Evolutionary conservation across 2,329 filamentous ascomycete species (phyloP).

Genomic region (Alternaria atra): DNA sequence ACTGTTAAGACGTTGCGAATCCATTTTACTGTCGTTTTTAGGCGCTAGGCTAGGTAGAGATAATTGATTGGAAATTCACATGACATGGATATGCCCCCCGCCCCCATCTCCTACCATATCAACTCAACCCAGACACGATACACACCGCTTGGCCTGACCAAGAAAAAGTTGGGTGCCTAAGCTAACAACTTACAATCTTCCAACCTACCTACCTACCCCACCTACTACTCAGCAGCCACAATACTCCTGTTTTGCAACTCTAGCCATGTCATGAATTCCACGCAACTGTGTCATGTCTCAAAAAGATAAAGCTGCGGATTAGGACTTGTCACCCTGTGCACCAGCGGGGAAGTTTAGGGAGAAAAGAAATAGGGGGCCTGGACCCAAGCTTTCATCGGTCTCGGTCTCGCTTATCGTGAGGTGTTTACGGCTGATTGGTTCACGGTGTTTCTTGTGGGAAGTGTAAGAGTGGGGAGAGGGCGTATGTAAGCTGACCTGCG

Average conservation of each 20-base stretch:
- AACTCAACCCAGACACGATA: not conserved
- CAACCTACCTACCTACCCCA: not conserved
- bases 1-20: too few species aligned
- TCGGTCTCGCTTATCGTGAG: not conserved
- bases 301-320: not conserved
- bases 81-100: not conserved
- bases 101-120: not conserved
- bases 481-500: not conserved
- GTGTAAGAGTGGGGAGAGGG: not conserved
- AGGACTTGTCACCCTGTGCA: not conserved
- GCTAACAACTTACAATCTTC: not conserved
- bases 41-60: too few species aligned
- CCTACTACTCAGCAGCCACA: constrained; percentile 4
- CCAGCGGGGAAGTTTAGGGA: not conserved
- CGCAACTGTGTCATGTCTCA: not conserved
- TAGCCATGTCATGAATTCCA: not conserved
- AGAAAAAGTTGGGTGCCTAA: not conserved
- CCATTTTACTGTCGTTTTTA: too few species aligned
- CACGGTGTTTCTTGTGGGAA: not conserved
- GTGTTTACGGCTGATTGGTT: not conserved
- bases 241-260: constrained; percentile 3
- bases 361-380: not conserved
- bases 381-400: not conserved
- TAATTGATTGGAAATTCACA: not conserved
- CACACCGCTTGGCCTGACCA: not conserved